Conservation (phyloP, 2,329 filamentous ascomycete genomes). For the Xylariaceae sp. region DNA sequence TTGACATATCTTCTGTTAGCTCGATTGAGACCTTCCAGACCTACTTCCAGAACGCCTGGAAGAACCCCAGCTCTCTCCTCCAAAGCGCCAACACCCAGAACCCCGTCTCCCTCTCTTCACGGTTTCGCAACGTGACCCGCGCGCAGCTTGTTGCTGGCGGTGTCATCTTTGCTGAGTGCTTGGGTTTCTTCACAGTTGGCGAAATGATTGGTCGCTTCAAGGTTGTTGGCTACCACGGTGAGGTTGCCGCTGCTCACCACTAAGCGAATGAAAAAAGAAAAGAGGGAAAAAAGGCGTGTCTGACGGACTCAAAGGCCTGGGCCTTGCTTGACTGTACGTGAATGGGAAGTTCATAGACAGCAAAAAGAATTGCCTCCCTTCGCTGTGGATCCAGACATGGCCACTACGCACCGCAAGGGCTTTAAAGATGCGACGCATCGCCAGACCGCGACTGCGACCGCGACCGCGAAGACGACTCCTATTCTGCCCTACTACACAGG, state of each 20-base stretch:
- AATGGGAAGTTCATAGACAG: conserved; percentile 20
- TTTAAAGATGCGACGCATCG: conserved; percentile 11
- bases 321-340: conserved; percentile 21
- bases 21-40: conserved; percentile 75
- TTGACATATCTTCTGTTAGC: conserved; percentile 41
- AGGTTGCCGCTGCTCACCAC: conserved; percentile 55
- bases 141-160: conserved; percentile 67
- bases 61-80: conserved; percentile 61
- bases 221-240: conserved; percentile 85
- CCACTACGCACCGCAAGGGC: conserved; percentile 6
- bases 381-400: conserved; percentile 8
- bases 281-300: not conserved
- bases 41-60: conserved; percentile 73
- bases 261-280: conserved; percentile 33
- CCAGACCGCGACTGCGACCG: conserved; percentile 7
- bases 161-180: conserved; percentile 75
- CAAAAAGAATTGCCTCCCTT: conserved; percentile 10
- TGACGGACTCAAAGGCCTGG: conserved; percentile 12
- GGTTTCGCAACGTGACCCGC: conserved; percentile 63
- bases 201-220: conserved; percentile 97
- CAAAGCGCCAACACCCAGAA: conserved; percentile 41
- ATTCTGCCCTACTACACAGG: conserved; percentile 8
- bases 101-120: conserved; percentile 34
- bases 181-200: conserved; percentile 96
- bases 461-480: conserved; percentile 5